A percentile compares a stretch with the other conserved stretches of the same genome.
These are phyloP conservation scores for Huntiella omanensis DNA, from an alignment of 2,329 filamentous ascomycete species.

Conservation along the genomic window DNA sequence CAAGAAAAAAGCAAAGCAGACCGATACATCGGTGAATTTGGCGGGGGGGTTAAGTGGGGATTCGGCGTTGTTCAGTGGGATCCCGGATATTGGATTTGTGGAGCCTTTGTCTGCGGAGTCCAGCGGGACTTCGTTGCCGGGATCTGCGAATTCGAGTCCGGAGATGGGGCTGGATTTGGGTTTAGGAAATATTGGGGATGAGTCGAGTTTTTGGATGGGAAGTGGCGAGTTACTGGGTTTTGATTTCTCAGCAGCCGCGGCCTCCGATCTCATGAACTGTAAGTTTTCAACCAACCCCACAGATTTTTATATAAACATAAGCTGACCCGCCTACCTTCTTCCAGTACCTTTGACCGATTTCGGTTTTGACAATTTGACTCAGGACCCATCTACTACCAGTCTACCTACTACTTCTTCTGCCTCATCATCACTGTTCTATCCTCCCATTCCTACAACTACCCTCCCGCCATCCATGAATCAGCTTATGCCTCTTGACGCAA, in stretches of 20 bases:
- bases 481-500: conserved; percentile 2
- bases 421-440: conserved; percentile 5
- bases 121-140: not conserved
- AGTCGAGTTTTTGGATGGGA: conserved; percentile 1
- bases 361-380: conserved; percentile 4
- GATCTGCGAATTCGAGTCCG: conserved; percentile 7
- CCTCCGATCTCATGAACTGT: conserved; percentile 5
- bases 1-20: not conserved
- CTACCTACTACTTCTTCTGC: conserved; percentile 3
- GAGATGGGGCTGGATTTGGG: conserved; percentile 4
- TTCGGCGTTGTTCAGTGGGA: not conserved
- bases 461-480: conserved; percentile 2
- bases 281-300: not conserved
- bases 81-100: not conserved
- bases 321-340: not conserved
- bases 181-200: conserved; percentile 1
- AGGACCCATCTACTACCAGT: conserved; percentile 4
- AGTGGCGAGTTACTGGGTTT: not conserved
- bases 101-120: not conserved
- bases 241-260: not conserved
- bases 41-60: not conserved
- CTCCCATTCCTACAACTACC: not conserved
- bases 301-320: not conserved
- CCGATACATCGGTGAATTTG: not conserved
- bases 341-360: conserved; percentile 5